Percentiles rank a stretch among this genome's conserved stretches.
Conservation (phyloP, 2,329 filamentous ascomycete species). For the Sclerotinia sclerotiorum region DNA sequence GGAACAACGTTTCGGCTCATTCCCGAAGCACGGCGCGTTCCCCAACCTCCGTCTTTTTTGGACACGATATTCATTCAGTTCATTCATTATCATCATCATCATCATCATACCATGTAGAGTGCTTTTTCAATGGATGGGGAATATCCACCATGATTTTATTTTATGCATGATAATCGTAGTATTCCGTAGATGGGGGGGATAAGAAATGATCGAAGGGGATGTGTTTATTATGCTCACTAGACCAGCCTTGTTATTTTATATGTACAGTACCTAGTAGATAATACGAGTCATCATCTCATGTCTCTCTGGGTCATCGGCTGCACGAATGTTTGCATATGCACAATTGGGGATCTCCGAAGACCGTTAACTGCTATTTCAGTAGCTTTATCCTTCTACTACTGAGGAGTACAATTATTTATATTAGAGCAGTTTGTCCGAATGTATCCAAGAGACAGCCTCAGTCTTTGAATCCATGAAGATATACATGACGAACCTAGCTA, state of each 20-base stretch:
- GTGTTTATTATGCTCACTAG: not conserved
- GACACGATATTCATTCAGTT: not conserved
- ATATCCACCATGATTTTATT: not conserved
- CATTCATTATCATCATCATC: not conserved
- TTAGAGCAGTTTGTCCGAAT: too few relatives aligned
- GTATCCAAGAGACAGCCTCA: too few relatives aligned
- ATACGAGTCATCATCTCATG: not conserved
- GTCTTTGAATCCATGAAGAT: too few relatives aligned
- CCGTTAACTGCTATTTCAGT: too few relatives aligned
- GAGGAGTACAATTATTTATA: too few relatives aligned
- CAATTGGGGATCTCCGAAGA: not conserved
- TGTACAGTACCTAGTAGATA: not conserved
- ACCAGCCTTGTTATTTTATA: not conserved
- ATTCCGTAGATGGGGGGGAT: not conserved
- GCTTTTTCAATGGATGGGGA: not conserved
- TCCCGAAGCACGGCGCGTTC: not conserved
- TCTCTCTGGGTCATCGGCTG: too few relatives aligned
- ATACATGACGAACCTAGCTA: too few relatives aligned
- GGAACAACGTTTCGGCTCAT: slow-evolving; percentile 1
- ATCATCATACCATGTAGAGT: not conserved
- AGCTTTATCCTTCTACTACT: too few relatives aligned
- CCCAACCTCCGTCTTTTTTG: slow-evolving; percentile 15
- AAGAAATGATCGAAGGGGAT: not conserved
- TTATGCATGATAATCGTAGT: not conserved
- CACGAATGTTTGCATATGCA: too few relatives aligned